Conservation (phyloP, 1,139 yeast genomes). For the Meyerozyma carpophila region DNA sequence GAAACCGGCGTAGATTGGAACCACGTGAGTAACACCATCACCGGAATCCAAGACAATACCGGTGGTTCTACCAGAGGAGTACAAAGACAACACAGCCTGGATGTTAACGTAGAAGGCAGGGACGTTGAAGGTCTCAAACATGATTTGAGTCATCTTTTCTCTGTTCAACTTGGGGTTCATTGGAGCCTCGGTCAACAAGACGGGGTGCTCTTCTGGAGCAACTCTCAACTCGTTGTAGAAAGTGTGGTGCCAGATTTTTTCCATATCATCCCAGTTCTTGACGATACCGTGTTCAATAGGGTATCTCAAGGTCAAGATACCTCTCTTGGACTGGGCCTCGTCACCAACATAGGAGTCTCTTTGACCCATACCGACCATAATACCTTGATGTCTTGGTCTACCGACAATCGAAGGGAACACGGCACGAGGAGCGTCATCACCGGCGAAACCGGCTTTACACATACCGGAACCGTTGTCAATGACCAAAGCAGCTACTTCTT, state of each 20-base stretch:
- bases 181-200: slow-evolving; percentile 97
- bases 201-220: slow-evolving; percentile 99
- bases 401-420: slow-evolving; percentile 99
- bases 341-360: slow-evolving; percentile 99
- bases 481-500: slow-evolving; percentile 70
- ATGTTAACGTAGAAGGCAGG: slow-evolving; percentile 99
- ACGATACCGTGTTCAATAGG: slow-evolving; percentile 99
- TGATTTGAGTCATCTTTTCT: slow-evolving; percentile 98
- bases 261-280: slow-evolving; percentile 99
- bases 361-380: slow-evolving; percentile 99
- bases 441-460: slow-evolving; percentile 99
- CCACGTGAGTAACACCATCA: slow-evolving; percentile 99
- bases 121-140: slow-evolving; percentile 98
- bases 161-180: slow-evolving; percentile 99
- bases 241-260: slow-evolving; percentile 99
- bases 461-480: slow-evolving; percentile 99
- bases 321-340: slow-evolving; percentile 99
- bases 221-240: slow-evolving; percentile 97
- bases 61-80: slow-evolving; percentile 99
- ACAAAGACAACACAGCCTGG: slow-evolving; percentile 96
- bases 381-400: slow-evolving; percentile 99
- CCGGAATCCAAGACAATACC: slow-evolving; percentile 99
- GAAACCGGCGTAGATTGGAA: slow-evolving; percentile 99
- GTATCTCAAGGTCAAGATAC: slow-evolving; percentile 96
- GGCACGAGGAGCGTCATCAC: slow-evolving; percentile 99